Base-by-base conservation (phyloP, 305 asterid species). In the Ajuga reptans region DNA sequence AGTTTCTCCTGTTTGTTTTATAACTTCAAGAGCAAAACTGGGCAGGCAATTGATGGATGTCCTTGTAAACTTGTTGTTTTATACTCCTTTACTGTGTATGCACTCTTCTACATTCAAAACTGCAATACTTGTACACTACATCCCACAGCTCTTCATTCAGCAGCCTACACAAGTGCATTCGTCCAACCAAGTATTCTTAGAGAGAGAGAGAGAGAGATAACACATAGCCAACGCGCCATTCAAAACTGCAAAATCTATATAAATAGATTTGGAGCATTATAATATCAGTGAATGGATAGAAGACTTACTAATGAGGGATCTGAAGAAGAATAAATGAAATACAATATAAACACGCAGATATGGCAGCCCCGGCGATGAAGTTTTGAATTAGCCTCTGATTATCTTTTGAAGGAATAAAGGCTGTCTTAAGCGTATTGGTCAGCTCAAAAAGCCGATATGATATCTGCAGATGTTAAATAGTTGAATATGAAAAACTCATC, bases 371-470 rank as follows among this genome's bases (percentile, higher is more conserved):
- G 58, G 97, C 95, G 50, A 86, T 64, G 72, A 82, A 77, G 82
- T 92, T 90, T 79, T 85, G 71, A 69, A 85, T 64, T 43, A 92
- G 88, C 80, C 72, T 87, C 81, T 77, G 83, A 45, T 86, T 79
- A 62, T 92, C 95, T 82, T 79, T 86, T 53, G 87, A 80, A 50
- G 96, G 98, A 65, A 90, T 47, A 72, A 92, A 92, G 68, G 88
- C 93, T 8, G 81, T 72, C 82, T 92, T 92, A 6, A 92, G 91
- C 21, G 87, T 86, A 78, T 92, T 92, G 64, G 97, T 90, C 78
- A 92, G 87, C 82, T 88, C 97, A 79, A 90, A 92, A 60, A 92
- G 80, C 46, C 98, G 74, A 76, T 72, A 75, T 5, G 97, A 92
- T 74, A 90, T 73, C 98, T 92, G 95, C 79, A 80, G 63, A 65